A percentile compares a stretch with the other conserved stretches of the same genome.
Evolutionary conservation across 768 basidiomycete genomes (phyloP).

Genomic region (Leucocoprinus leucothites): DNA sequence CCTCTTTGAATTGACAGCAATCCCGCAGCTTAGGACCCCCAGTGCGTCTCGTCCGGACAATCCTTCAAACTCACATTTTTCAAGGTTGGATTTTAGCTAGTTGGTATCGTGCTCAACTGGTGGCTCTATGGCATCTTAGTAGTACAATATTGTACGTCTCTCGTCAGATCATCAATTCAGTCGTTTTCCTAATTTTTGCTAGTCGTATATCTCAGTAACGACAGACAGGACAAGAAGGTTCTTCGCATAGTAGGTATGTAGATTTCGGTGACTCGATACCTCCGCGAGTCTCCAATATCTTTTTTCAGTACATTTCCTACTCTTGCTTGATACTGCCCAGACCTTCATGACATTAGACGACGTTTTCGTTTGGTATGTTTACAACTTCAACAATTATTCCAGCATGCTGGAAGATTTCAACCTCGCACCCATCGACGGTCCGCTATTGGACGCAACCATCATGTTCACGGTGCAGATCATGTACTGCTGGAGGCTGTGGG

Average conservation of each 20-base stretch:
- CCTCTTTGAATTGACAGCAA: no score
- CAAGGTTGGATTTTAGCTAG: background rate
- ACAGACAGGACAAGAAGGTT: background rate
- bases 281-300: background rate
- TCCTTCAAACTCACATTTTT: no score
- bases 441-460: conserved; percentile 2
- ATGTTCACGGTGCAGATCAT: conserved; percentile 1
- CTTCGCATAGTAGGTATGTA: background rate
- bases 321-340: conserved; percentile 7
- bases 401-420: background rate
- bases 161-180: background rate
- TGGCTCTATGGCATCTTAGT: conserved; percentile 10
- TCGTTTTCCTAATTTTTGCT: background rate
- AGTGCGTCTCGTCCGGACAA: no score
- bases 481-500: conserved; percentile 6
- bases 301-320: conserved; percentile 1
- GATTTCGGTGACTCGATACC: background rate
- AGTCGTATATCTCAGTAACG: background rate
- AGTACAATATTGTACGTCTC: conserved; percentile 8
- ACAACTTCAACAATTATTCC: conserved; percentile 1
- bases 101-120: conserved; percentile 9
- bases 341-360: conserved; percentile 7
- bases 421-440: background rate
- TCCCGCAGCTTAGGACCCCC: background rate
- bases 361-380: conserved; percentile 3